These are phyloP conservation scores for Marasmius sp. DNA, from an alignment of 1,284 basidiomycete genomes.

Conservation along the genomic window DNA sequence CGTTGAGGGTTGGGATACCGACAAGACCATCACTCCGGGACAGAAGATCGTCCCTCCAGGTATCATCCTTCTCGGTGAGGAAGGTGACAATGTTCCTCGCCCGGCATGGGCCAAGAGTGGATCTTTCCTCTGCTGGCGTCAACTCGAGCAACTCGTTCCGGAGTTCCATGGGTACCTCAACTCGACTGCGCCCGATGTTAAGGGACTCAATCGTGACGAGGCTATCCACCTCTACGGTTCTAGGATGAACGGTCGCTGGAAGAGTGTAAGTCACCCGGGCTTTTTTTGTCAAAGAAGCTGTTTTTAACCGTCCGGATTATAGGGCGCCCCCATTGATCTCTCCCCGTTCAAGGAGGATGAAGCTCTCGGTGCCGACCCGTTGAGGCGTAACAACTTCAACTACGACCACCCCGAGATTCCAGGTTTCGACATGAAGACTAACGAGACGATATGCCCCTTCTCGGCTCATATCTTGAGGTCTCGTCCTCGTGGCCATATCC, in stretches of 20 bases:
- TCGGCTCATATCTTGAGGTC: too few species aligned
- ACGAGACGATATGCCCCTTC: too few species aligned
- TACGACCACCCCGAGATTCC: slow-evolving; percentile 20
- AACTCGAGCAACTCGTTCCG: slow-evolving; percentile 21
- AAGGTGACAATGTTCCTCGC: slow-evolving; percentile 18
- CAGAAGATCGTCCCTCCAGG: slow-evolving; percentile 14
- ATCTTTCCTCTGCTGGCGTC: slow-evolving; percentile 24
- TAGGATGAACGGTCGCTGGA: slow-evolving; percentile 30
- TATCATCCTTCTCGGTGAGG: slow-evolving; percentile 22
- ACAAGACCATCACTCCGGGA: not conserved
- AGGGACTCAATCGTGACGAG: slow-evolving; percentile 16
- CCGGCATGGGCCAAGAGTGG: slow-evolving; percentile 25
- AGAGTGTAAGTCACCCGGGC: slow-evolving; percentile 17
- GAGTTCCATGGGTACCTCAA: slow-evolving; percentile 25
- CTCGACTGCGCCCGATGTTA: slow-evolving; percentile 18
- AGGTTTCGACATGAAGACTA: not conserved
- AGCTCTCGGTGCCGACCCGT: slow-evolving; percentile 27
- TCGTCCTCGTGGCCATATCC: too few species aligned
- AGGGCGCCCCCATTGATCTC: too few species aligned
- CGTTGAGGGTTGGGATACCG: not conserved
- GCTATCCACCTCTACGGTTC: slow-evolving; percentile 26
- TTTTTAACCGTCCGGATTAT: too few species aligned
- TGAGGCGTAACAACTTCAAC: slow-evolving; percentile 36
- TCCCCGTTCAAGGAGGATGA: slow-evolving; percentile 30
- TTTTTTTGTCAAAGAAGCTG: too few species aligned